Base-by-base conservation (phyloP, 345 rosid genomes). In the Acer saccharum region DNA sequence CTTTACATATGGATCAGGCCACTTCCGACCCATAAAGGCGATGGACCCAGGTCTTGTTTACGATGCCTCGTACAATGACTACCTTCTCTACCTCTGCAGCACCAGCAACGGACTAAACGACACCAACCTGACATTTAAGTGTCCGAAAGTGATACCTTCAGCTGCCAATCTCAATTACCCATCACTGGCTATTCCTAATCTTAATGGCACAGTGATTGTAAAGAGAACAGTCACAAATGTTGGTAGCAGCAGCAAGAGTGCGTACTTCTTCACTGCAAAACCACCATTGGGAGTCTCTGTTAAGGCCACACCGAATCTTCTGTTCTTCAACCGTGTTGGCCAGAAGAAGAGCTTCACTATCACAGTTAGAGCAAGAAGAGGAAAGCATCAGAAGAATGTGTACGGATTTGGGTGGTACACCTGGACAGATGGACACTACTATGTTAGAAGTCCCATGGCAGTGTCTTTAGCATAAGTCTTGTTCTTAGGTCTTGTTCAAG, bases 21-120 rank as follows among this genome's bases (percentile, higher is more conserved):
- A 90, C 72, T 85, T 93, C 68, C 81, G 77, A 35, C 98, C 94
- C 0, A 68, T 79, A 0, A 88, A 65, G 74, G 93, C 96, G 10
- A 90, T 87, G 0, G 94, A 91, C 71, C 99, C 98, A 11, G 99
- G 98, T 68, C 91, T 95, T 13, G 86, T 93, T 54, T 95, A 95
- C 4, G 92, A 92, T 29, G 88, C 93, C 72, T 84, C 94, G 0
- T 87, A 83, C 71, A 52, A 62, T 17, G 94, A 90, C 71, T 93
- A 93, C 77, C 74, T 86, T 64, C 82, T 74, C 21, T 89, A 92
- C 72, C 82, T 91, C 7, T 92, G 99, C 84, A 82, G 85, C n/a
- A 46, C 98, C 84, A 82, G 85, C n/a, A 46, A 54, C 2, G 80
- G 84, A 7, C 10, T 76, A 2, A 77, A 68, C 7, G 1, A 77